Base-by-base conservation (phyloP, 306 rosid genomes). In the Sphenostylis stenocarpa region DNA sequence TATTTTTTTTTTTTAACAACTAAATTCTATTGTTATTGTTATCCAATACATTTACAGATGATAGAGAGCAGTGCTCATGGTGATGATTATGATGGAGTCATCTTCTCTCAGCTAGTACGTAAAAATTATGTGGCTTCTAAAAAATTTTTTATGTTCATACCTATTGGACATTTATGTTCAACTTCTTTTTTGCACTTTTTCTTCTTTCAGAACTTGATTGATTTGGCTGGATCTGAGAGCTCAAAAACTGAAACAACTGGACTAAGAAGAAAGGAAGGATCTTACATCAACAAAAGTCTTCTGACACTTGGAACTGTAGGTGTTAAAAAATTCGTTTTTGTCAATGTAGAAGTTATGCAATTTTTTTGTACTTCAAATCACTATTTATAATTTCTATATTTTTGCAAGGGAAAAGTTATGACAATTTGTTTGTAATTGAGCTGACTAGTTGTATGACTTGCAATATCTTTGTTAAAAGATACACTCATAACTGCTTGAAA, bases 171-270 rank as follows among this genome's bases (percentile, higher is more conserved):
- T 3, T 19, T 3, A 24, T 20, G 53, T 83, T 64, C 26, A 60
- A 29, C 55, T 5, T 24, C 5, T 39, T 31, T 51, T 85, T 55
- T 62, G 31, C 47, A 58, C 52, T 12, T 72, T 68, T 70, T 75
- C 76, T 34, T 64, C 67, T 61, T 49, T 74, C 81, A 96, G 99
- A 96, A 96, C 81, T 86, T 93, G 86, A 96, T 96, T 72, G 99
- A 96, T 89, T 85, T 96, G 75, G 99, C 99, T 78, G 99, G 99
- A 77, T 96, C 99, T 68, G 99, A 96, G 91, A 96, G 99, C 89
- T 96, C 99, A 6, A 96, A 96, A 87, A 91, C 98, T 14, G 98
- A 96, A 81, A 96, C 99, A 38, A 96, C 98, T 86, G 99, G 99
- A 55, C 84, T 96, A 63, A 87, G 98, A 76, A 89, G 99, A 83